Base-by-base conservation (phyloP, 225 moss, liverwort and hornwort species). In the Takakia lepidozioides region DNA sequence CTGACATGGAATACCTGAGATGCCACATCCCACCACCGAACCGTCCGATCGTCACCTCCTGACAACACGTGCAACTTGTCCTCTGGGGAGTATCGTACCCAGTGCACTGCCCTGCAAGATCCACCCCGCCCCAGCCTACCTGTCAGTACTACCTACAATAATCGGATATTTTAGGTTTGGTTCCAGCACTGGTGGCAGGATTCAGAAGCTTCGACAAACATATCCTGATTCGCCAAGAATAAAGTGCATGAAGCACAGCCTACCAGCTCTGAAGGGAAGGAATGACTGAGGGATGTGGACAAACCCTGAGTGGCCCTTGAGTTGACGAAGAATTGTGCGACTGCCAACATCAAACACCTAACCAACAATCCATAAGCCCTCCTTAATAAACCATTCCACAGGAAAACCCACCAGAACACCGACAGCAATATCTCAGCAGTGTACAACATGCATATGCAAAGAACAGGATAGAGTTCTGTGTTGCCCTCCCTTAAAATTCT, bases 1-100 rank as follows among this genome's bases (percentile, higher is more conserved):
- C n/a, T 66, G 17, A 25, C 25, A 47, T 46, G 2, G 32, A 66
- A 14, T 69, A 87, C 87, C 73, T 85, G 67, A 18, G 85, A 65
- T 24, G 91, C 78, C 52, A 98, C 98, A 74, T 98, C 98, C 98
- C 98, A 98, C 91, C 87, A 91, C 30, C 87, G 73, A 26, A 98
- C 83, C 38, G 83, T 76, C 30, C 75, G 65, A 55, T 98, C 98
- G 70, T 91, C 98, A 38, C 91, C 84, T 29, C 71, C 81, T 43
- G 98, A 98, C 20, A 85, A 68, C 29, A 98, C 78, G 58, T 98
- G 98, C 21, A 98, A 54, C 72, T 83, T 91, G 47, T 91, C 91
- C 38, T 78, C 61, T 2, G 75, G 75, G 48, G 85, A 81, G 60
- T 87, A 91, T 22, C 74, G 85, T 20, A 91, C 98, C 91, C 87